Evolutionary conservation across 2,329 filamentous ascomycete species (phyloP).

Genomic region (Sarocladiaceae sp.): DNA sequence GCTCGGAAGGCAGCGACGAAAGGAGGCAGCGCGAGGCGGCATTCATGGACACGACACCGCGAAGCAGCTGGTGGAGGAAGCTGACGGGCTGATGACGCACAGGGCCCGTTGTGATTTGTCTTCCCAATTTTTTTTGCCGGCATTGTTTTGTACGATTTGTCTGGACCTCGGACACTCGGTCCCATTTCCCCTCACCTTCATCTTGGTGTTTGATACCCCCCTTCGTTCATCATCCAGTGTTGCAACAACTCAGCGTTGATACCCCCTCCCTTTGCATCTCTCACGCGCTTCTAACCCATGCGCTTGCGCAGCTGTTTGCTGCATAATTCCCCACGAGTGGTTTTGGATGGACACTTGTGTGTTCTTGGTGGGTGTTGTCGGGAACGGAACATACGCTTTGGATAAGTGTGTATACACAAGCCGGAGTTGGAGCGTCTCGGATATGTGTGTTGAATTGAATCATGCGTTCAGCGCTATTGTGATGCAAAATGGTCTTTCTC

Average conservation of each 20-base stretch:
- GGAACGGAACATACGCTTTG: too few relatives aligned
- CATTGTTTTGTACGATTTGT: slow-evolving; percentile 5
- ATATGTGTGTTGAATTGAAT: too few relatives aligned
- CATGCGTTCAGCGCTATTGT: too few relatives aligned
- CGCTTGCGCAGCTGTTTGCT: neutral
- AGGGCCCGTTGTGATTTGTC: slow-evolving; percentile 7
- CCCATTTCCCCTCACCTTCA: neutral
- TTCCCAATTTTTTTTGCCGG: neutral
- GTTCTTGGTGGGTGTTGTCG: too few relatives aligned
- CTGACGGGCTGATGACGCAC: slow-evolving; percentile 38
- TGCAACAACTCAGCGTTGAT: slow-evolving; percentile 4
- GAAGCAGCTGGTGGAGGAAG: slow-evolving; percentile 57
- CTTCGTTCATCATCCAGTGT: neutral
- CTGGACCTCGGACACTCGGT: neutral
- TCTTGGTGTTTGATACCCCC: neutral
- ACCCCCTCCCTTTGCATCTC: neutral
- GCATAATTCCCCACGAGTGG: too few relatives aligned
- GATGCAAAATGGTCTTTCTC: too few relatives aligned
- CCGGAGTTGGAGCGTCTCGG: too few relatives aligned
- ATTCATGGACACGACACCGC: slow-evolving; percentile 40
- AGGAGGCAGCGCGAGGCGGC: slow-evolving; percentile 32
- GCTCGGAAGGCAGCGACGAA: slow-evolving; percentile 39
- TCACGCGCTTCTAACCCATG: neutral
- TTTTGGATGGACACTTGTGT: too few relatives aligned
- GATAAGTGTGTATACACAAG: too few relatives aligned